Evolutionary conservation across 1,139 yeast genomes (phyloP), one percentile per base, ranked within the genome.

Genomic region (Debaryomyces coudertii): DNA sequence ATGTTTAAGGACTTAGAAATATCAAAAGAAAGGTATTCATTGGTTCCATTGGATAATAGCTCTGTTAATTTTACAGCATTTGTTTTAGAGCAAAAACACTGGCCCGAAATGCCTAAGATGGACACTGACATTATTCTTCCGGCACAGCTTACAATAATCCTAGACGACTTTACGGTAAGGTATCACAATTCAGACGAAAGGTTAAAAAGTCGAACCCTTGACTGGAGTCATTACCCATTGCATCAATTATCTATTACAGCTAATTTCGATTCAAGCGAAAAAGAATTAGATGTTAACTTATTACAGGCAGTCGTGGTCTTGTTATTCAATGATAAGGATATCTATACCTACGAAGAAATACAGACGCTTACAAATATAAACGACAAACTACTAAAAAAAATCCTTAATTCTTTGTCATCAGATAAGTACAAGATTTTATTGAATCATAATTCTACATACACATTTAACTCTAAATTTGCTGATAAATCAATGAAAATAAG

Each of bases 71-170:
- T 74, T 50, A 56, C 50, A 30, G 72, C 73, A 0, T 50, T 71
- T 39, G 57, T 74, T 2, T 60, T 75, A 37, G 71, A 68, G 43
- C 65, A 65, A 51, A 60, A 63, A 30, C 54, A 61, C 41, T 75
- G 80, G 80, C 77, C 79, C 0, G 77, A 69, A 30, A 62, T 73
- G 8, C 77, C 79, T 2, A 61, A 61, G 20, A 55, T 49, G 27
- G 65, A 60, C 14, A 40, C 53, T 1, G 58, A 57, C 1, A 44
- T 64, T 5, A 49, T 38, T 7, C 40, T 68, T 34, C 65, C 68
- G 0, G 18, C 40, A 0, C 38, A 42, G 7, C 52, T 66, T 11
- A 40, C 46, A 4, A 12, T 16, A 1, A 44, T 61, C 0, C 30
- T 67, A 3, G 51, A 52, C 8, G 39, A 47, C 2, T 64, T 65